Evolutionary conservation across 169 alveolate species (phyloP).

Genomic region (Perkinsus marinus): DNA sequence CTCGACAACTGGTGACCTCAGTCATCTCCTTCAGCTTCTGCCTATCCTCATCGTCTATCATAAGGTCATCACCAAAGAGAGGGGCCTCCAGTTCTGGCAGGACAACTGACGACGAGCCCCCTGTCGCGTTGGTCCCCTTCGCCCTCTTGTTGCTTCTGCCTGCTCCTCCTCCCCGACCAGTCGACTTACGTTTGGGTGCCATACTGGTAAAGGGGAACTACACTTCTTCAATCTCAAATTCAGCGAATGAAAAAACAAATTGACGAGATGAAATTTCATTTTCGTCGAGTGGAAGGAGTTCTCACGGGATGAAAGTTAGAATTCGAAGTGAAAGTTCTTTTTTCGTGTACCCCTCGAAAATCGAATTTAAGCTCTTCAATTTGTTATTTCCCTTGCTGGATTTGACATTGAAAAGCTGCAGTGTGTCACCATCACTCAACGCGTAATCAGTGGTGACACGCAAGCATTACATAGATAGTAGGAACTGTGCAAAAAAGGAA

Average conservation of each 20-base stretch:
- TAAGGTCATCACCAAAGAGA: neutral
- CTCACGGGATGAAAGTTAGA: no score
- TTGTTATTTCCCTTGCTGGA: neutral
- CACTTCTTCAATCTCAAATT: no score
- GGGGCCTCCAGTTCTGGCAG: neutral
- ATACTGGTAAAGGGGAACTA: neutral
- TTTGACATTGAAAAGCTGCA: neutral
- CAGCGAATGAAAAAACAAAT: no score
- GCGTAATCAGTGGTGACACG: neutral
- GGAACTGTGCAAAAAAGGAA: neutral
- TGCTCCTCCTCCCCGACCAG: neutral
- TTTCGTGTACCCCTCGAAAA: no score
- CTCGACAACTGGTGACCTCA: neutral
- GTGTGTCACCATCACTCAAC: neutral
- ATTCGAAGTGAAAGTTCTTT: no score
- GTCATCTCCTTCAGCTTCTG: neutral
- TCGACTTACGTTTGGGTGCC: neutral
- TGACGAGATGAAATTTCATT: no score
- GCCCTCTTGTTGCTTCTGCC: neutral
- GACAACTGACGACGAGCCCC: neutral
- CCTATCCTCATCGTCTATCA: neutral
- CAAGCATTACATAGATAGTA: neutral
- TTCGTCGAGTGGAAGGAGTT: no score
- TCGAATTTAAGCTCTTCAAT: no score
- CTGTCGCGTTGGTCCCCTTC: neutral